Conservation (phyloP, 1,284 basidiomycete genomes). For the Tilletiaria anomala region DNA sequence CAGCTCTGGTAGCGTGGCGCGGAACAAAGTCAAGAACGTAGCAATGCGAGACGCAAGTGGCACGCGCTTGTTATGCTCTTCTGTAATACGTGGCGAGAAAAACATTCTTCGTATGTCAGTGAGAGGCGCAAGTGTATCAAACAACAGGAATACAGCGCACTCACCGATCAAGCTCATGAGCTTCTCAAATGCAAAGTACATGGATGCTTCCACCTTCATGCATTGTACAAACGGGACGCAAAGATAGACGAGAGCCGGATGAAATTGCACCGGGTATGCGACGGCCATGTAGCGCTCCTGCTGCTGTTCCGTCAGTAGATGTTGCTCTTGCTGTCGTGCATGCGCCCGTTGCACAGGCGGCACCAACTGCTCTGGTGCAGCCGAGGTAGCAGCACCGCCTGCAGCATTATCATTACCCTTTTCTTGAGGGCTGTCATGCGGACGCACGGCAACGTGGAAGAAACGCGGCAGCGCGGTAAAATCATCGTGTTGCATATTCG, state of each 20-base stretch:
- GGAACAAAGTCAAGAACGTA: slow-evolving; percentile 37
- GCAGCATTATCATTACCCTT: too few species aligned
- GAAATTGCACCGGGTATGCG: slow-evolving; percentile 18
- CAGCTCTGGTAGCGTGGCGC: slow-evolving; percentile 37
- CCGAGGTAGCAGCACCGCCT: too few species aligned
- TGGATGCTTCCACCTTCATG: slow-evolving; percentile 36
- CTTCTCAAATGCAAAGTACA: slow-evolving; percentile 39
- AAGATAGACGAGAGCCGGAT: slow-evolving; percentile 34
- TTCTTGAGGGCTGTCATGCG: too few species aligned
- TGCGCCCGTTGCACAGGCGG: too few species aligned
- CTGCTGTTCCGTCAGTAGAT: too few species aligned
- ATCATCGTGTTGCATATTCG: too few species aligned
- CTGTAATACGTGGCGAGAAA: slow-evolving; percentile 1
- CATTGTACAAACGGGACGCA: slow-evolving; percentile 38
- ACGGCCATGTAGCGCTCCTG: too few species aligned
- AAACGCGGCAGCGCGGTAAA: too few species aligned
- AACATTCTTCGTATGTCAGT: too few species aligned
- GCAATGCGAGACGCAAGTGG: slow-evolving; percentile 31
- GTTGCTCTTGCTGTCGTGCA: too few species aligned
- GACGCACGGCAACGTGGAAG: too few species aligned
- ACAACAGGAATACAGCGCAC: neutral
- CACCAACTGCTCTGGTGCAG: too few species aligned
- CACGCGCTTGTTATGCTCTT: slow-evolving; percentile 14
- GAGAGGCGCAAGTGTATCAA: neutral
- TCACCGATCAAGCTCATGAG: slow-evolving; percentile 32